Evolutionary conservation across 2,329 filamentous ascomycete genomes (phyloP), one percentile per base, ranked within the genome.

Genomic region (Fusarium sp.): DNA sequence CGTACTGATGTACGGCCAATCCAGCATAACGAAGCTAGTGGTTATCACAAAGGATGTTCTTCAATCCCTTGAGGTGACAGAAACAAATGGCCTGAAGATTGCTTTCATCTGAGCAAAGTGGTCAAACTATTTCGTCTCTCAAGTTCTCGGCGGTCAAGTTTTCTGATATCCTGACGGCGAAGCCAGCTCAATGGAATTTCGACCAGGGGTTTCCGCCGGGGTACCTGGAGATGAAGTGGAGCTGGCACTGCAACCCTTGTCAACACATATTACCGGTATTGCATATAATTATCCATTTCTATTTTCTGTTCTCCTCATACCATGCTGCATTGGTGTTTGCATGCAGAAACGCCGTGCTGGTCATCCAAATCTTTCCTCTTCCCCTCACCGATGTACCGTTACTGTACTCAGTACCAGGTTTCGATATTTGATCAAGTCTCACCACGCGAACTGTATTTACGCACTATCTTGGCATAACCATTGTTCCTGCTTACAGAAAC

Each of bases 261-360:
- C 55, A 38, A 30, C 34, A 40, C 44, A 49, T 63, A 38, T 57
- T 64, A 38, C 34, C 18, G 34, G 34, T 38, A 64, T 63, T 64
- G 59, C 61, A 63, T 63, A 56, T 49, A 63, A 47, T 57, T 59
- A 59, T 43, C 58, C 42, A 54, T 42, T 29, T 12, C 27, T 54
- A 45, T 32, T 45, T 52, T 38, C 42, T 27, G 22, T 44, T 56
- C 49, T 55, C 58, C 54, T 59, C 44, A 43, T 63, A 55, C 72
- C 63, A 74, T 63, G 57, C 67, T 73, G 34, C 47, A 64, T 75
- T 72, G 63, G 68, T 71, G 60, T 63, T 55, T 56, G 53, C 68
- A 66, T 69, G 63, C 72, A 74, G 72, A 65, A 66, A 58, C 47
- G 45, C 38, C 27, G 18, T 45, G 44, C 49, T 59, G 46, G 54